A percentile compares a stretch with the other conserved stretches of the same genome.
Conservation (phyloP, 1,284 basidiomycete genomes). For the Moesziomyces antarcticus region DNA sequence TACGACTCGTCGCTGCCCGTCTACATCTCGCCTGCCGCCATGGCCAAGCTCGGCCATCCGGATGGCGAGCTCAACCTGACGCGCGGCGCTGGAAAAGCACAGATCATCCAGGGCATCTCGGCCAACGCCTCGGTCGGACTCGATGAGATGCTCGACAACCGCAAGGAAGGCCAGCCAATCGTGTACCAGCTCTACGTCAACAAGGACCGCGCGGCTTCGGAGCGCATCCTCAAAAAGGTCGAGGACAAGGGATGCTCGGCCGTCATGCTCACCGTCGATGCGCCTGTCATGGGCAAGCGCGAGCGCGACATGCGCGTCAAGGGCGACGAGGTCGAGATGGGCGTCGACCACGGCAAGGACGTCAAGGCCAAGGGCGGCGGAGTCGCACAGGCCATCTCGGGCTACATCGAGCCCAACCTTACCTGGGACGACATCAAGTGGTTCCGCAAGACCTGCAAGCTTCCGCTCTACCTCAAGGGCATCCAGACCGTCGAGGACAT, state of each 20-base stretch:
- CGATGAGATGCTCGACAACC: slow-evolving; percentile 75
- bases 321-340: slow-evolving; percentile 67
- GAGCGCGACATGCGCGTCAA: slow-evolving; percentile 76
- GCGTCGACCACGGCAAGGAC: slow-evolving; percentile 47
- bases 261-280: slow-evolving; percentile 91
- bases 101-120: slow-evolving; percentile 87
- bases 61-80: slow-evolving; percentile 92
- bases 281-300: slow-evolving; percentile 83
- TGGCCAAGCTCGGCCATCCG: slow-evolving; percentile 90
- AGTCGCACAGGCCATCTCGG: slow-evolving; percentile 70
- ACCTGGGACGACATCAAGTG: slow-evolving; percentile 75
- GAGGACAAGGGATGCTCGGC: slow-evolving; percentile 79
- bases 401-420: slow-evolving; percentile 71
- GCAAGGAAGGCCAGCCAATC: slow-evolving; percentile 72
- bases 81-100: slow-evolving; percentile 76
- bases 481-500: slow-evolving; percentile 75
- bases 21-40: slow-evolving; percentile 85
- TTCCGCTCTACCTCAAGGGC: slow-evolving; percentile 87
- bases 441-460: slow-evolving; percentile 78
- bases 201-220: slow-evolving; percentile 76
- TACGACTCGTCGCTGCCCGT: slow-evolving; percentile 43
- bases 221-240: slow-evolving; percentile 78
- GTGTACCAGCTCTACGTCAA: slow-evolving; percentile 80
- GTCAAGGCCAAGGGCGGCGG: slow-evolving; percentile 56
- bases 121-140: slow-evolving; percentile 84